These are phyloP conservation scores for Dactylonectria estremocensis DNA, from an alignment of 2,329 filamentous ascomycete species.

Conservation along the genomic window DNA sequence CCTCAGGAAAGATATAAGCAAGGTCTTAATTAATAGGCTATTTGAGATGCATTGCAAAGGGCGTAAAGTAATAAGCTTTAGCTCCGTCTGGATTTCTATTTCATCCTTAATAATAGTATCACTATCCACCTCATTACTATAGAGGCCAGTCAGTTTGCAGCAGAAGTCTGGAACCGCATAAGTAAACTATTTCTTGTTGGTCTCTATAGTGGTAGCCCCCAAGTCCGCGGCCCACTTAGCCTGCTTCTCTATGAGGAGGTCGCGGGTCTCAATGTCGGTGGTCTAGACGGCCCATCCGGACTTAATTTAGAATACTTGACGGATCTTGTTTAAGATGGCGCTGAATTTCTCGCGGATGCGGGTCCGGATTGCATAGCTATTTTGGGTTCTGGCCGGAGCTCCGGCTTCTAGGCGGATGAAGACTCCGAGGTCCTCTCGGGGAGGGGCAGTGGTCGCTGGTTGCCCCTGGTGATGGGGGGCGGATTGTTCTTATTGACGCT, in stretches of 20 bases:
- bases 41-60: no score
- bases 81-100: no score
- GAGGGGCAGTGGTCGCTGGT: constrained; percentile 26
- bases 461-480: constrained; percentile 25
- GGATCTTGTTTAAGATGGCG: no score
- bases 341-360: no score
- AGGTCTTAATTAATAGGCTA: no score
- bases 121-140: constrained; percentile 17
- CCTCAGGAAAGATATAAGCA: constrained; percentile 34
- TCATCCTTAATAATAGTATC: background rate
- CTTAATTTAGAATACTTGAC: no score
- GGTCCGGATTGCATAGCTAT: constrained; percentile 18
- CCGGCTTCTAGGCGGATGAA: constrained; percentile 32
- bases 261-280: no score
- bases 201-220: background rate
- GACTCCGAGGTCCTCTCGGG: constrained; percentile 30
- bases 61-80: no score
- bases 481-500: background rate
- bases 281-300: no score
- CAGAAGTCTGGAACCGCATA: constrained; percentile 27
- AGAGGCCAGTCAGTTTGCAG: constrained; percentile 27
- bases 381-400: constrained; percentile 30
- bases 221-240: background rate
- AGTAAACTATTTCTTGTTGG: constrained; percentile 27
- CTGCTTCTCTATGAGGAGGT: no score